Evolutionary conservation across 176 grass and related monocot genomes (phyloP).

Genomic region (Calamus simplicifolius): DNA sequence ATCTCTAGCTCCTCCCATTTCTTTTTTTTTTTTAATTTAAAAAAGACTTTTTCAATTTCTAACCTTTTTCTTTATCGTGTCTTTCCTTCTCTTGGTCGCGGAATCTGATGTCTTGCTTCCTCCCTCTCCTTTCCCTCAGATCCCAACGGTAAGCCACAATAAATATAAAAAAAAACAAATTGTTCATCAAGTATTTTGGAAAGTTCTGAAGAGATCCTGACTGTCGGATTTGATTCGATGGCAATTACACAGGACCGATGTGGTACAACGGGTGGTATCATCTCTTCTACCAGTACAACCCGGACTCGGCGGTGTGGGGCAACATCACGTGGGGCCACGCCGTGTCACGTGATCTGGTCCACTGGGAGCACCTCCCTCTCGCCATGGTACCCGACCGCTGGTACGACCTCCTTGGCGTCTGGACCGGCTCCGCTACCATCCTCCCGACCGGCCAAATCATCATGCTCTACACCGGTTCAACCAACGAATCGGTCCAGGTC

Average conservation of each 20-base stretch:
- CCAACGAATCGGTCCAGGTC: slow-evolving; percentile 56
- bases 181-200: not conserved
- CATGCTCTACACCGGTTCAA: slow-evolving; percentile 81
- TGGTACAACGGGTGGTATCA: slow-evolving; percentile 93
- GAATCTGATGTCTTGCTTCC: not conserved
- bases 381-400: slow-evolving; percentile 74
- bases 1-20: not conserved
- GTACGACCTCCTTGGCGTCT: slow-evolving; percentile 78
- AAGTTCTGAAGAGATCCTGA: slow-evolving; percentile 3
- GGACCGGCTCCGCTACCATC: slow-evolving; percentile 75
- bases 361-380: slow-evolving; percentile 70
- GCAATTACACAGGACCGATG: slow-evolving; percentile 29
- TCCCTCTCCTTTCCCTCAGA: not conserved
- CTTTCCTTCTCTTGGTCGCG: too few species aligned
- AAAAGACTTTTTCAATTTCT: not conserved
- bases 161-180: not conserved
- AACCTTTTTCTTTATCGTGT: not conserved
- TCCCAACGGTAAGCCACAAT: not conserved
- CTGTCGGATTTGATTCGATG: slow-evolving; percentile 3
- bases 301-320: slow-evolving; percentile 64
- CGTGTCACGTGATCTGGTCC: slow-evolving; percentile 44
- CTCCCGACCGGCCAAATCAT: slow-evolving; percentile 44
- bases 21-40: not conserved
- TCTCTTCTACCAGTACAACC: slow-evolving; percentile 97
- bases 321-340: slow-evolving; percentile 90